A percentile compares a stretch with the other conserved stretches of the same genome.
Conservation (phyloP, 768 basidiomycete genomes). For the Termitomyces sp. region DNA sequence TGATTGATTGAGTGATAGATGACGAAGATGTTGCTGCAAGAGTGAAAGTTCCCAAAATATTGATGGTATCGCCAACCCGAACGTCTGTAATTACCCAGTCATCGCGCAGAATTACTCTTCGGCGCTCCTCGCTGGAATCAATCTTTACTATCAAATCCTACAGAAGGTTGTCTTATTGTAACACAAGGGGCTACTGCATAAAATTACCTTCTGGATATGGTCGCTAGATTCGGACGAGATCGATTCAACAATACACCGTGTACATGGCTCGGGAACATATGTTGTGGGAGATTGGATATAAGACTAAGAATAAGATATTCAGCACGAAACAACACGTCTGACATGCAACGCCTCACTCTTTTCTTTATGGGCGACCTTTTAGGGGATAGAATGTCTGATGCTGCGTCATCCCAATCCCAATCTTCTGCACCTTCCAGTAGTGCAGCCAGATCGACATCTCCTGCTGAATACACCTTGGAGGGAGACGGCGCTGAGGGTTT, state of each 20-base stretch:
- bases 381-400: constrained; percentile 44
- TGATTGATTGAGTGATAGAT: constrained; percentile 38
- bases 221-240: constrained; percentile 27
- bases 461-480: constrained; percentile 19
- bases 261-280: constrained; percentile 32
- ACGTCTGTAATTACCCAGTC: constrained; percentile 74
- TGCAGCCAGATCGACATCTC: constrained; percentile 37
- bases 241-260: constrained; percentile 51
- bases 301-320: background rate
- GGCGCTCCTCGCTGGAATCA: constrained; percentile 29
- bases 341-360: constrained; percentile 12
- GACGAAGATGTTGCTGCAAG: constrained; percentile 26
- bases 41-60: constrained; percentile 54
- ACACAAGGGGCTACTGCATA: background rate
- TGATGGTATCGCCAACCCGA: constrained; percentile 67
- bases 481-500: constrained; percentile 12
- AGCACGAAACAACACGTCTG: background rate
- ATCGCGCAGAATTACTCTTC: constrained; percentile 59
- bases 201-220: constrained; percentile 37
- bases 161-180: background rate
- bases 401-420: constrained; percentile 66
- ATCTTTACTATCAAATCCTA: constrained; percentile 50
- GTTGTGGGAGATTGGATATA: constrained; percentile 12
- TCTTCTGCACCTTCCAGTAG: constrained; percentile 63
- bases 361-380: constrained; percentile 34